These are phyloP conservation scores for Dentipellis sp. DNA, from an alignment of 768 basidiomycete genomes.

Conservation along the genomic window DNA sequence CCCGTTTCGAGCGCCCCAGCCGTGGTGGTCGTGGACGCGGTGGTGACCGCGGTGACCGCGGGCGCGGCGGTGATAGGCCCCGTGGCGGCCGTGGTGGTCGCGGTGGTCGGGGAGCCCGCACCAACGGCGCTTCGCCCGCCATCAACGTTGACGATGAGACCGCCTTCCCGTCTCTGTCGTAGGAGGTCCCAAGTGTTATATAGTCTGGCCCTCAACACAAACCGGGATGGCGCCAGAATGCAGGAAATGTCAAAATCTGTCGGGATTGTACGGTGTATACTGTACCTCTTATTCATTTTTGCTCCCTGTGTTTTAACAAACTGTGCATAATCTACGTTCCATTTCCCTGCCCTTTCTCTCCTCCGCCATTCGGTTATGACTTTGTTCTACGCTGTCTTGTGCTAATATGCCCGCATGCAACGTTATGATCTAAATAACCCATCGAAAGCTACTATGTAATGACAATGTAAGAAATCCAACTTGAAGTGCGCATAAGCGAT, in stretches of 20 bases:
- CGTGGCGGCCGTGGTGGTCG: slow-evolving; percentile 34
- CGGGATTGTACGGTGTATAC: slow-evolving; percentile 12
- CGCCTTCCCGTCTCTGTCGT: slow-evolving; percentile 85
- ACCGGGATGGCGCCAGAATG: background rate
- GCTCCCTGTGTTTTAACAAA: background rate
- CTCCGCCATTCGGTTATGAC: background rate
- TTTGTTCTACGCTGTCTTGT: background rate
- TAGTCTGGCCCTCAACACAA: background rate
- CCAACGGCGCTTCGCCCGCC: slow-evolving; percentile 26
- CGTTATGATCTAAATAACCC: background rate
- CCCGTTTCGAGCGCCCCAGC: slow-evolving; percentile 76
- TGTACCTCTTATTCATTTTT: slow-evolving; percentile 12
- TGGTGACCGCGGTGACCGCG: slow-evolving; percentile 37
- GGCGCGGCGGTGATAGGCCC: slow-evolving; percentile 32
- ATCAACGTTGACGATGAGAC: slow-evolving; percentile 76
- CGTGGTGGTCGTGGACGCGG: slow-evolving; percentile 49
- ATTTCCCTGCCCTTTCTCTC: background rate
- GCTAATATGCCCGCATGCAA: no score
- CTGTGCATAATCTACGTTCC: slow-evolving; percentile 14
- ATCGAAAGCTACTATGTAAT: background rate
- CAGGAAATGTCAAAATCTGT: slow-evolving; percentile 7
- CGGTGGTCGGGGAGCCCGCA: slow-evolving; percentile 33
- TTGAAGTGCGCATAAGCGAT: no score
- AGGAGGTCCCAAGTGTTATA: slow-evolving; percentile 9
- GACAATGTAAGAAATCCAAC: background rate